Percentiles rank a stretch among this genome's conserved stretches.
phyloP scores from a whole-genome alignment of 345 rosid species.

The Streptanthus diversifolius region DNA sequence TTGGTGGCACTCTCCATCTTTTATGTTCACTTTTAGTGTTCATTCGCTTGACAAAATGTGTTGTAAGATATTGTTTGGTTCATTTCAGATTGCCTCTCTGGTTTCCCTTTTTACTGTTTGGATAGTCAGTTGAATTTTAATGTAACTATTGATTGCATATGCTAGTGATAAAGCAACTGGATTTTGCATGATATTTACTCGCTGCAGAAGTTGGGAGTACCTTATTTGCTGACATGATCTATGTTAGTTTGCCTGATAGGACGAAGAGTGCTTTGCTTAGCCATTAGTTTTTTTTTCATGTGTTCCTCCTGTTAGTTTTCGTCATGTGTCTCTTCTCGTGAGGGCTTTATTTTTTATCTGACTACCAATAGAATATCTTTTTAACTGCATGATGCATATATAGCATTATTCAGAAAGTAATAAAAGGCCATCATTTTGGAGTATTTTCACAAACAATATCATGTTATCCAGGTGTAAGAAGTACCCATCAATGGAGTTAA shows the following conservation, averaged over 20 bases:
- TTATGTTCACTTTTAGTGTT: neutral
- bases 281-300: constrained; percentile 4
- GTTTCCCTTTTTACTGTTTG: neutral
- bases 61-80: neutral
- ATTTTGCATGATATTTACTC: neutral
- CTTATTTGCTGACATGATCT: constrained; percentile 10
- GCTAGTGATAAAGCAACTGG: neutral
- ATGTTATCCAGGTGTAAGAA: constrained; percentile 75
- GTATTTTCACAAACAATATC: constrained; percentile 3
- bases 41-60: neutral
- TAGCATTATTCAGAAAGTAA: neutral
- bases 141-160: neutral
- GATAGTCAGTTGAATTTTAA: neutral
- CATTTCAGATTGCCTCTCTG: neutral
- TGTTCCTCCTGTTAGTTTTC: neutral
- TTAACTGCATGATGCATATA: constrained; percentile 7
- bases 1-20: neutral
- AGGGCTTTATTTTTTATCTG: neutral
- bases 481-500: constrained; percentile 96
- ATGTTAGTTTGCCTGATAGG: constrained; percentile 20
- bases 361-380: neutral
- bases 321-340: neutral
- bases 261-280: neutral
- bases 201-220: constrained; percentile 7
- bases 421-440: neutral